Base-by-base conservation (phyloP, 2,329 filamentous ascomycete genomes). In the Fusarium devonianum region DNA sequence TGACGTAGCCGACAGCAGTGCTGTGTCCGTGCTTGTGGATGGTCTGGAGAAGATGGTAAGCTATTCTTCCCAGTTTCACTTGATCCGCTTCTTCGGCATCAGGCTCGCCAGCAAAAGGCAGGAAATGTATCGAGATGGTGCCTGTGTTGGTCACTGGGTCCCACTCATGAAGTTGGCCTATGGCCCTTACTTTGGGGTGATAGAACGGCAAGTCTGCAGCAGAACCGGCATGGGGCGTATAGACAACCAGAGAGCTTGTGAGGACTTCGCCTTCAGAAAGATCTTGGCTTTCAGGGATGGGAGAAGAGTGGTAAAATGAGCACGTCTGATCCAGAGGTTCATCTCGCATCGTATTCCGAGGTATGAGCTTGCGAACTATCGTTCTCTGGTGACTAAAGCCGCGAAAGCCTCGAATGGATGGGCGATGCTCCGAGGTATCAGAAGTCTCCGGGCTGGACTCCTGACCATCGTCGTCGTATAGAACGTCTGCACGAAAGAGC, bases 281-380 rank as follows among this genome's bases (percentile, higher is more conserved):
- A 7, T 41, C 37, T 28, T 47, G 10, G 14, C 40, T 44, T 16
- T 39, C 42, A 11, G 23, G 28, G 11, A 33, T 42, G 4, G 39
- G 10, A 12, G 65, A 63, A 5, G 69, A 66, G 49, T 64, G 58
- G 69, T 90, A 90, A 55, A 92, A 81, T 45, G 90, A 80, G 69
- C 91, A 96, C 2, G 91, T 96, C 71, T 97, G 93, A 48, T 91
- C 81, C 56, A 97, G 71, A 2, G 87, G 79, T 14, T 78, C 75
- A 70, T 97, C 93, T 18, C 93, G 75, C 44, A 86, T 79, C 3
- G 86, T 83, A 69, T 96, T 96, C 39, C 93, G 80, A 3, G 93
- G 93, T 35, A 97, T 86, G 63, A 97, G 75, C 53, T 80, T 87
- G 50, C 92, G 82, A 7, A 96, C 82, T 14, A 96, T 78, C 2